Conservation (phyloP, 164 flowering plant genomes). For the Santalum album region DNA sequence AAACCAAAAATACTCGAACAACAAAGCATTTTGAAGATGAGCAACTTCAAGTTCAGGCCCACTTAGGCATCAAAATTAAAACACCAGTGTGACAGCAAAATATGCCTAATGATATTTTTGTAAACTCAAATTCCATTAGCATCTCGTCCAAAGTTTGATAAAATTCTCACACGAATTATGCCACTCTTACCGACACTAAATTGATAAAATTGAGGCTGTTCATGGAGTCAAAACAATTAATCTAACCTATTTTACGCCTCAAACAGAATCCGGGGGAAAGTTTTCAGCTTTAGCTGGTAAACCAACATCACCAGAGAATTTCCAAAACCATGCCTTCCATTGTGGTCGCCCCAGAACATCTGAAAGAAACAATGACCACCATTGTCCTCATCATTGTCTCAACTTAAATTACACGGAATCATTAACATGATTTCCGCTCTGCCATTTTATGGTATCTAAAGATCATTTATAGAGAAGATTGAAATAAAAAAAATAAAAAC, state of each 20-base stretch:
- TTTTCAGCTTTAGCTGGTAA: neutral
- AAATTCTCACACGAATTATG: no score
- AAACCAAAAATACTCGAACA: no score
- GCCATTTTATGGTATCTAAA: neutral
- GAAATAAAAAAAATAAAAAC: no score
- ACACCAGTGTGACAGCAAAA: neutral
- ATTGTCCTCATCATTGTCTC: slow-evolving; percentile 1
- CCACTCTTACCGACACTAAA: neutral
- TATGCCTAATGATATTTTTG: neutral
- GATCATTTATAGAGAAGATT: neutral
- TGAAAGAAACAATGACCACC: slow-evolving; percentile 5
- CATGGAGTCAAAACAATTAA: neutral
- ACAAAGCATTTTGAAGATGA: no score
- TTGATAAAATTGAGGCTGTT: neutral
- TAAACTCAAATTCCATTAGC: no score
- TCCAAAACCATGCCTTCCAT: neutral
- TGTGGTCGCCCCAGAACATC: neutral
- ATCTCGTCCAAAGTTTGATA: no score
- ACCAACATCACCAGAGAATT: neutral
- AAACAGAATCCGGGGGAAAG: neutral
- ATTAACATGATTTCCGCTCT: neutral
- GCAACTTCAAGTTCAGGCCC: no score
- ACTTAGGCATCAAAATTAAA: no score
- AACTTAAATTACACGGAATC: neutral
- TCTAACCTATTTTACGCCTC: slow-evolving; percentile 1